Evolutionary conservation across 345 rosid genomes (phyloP).

Genomic region (Iberis pinnata): DNA sequence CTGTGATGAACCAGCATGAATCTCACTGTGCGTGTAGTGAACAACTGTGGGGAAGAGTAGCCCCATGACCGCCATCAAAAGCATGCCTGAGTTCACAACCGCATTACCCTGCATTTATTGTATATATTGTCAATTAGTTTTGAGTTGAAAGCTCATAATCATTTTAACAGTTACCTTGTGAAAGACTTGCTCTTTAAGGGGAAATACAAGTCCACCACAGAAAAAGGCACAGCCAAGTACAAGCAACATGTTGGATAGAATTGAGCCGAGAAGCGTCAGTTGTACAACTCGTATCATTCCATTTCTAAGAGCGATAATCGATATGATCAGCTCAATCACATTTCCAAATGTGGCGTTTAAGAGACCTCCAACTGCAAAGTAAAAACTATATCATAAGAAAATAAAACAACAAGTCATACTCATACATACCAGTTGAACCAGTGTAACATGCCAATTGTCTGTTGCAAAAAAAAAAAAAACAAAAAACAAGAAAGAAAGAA

Average conservation of each 20-base stretch:
- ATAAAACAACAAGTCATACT: conserved; percentile 34
- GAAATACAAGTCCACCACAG: conserved; percentile 66
- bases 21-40: conserved; percentile 80
- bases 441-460: conserved; percentile 91
- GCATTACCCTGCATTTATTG: conserved; percentile 77
- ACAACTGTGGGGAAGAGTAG: conserved; percentile 89
- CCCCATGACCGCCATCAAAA: conserved; percentile 98
- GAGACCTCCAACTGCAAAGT: conserved; percentile 73
- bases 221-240: conserved; percentile 97
- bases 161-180: conserved; percentile 48
- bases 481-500: no score
- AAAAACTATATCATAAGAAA: background rate
- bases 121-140: no score
- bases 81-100: conserved; percentile 73
- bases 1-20: conserved; percentile 78
- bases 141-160: conserved; percentile 30
- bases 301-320: conserved; percentile 64
- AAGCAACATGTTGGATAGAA: conserved; percentile 88
- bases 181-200: conserved; percentile 69
- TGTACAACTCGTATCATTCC: conserved; percentile 92
- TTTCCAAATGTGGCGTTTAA: conserved; percentile 93
- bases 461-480: conserved; percentile 17
- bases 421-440: conserved; percentile 85
- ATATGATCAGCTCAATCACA: conserved; percentile 88
- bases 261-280: conserved; percentile 78